phyloP scores from a whole-genome alignment of 352 stramenopile species.

The Thalassiosira livingstoniorum region DNA sequence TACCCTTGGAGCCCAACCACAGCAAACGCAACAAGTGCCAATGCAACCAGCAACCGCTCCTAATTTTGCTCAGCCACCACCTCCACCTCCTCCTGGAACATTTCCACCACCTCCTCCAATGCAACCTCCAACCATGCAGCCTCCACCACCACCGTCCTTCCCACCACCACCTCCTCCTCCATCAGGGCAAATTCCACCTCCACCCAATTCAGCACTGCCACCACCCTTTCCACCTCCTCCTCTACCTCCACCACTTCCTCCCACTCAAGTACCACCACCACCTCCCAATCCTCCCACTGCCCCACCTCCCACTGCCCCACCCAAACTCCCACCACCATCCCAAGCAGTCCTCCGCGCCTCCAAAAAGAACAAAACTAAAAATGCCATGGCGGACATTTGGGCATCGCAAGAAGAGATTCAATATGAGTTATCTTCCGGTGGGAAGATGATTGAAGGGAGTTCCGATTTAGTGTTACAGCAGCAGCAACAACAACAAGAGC shows the following conservation, averaged over 20 bases:
- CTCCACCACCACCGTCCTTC: conserved; percentile 33
- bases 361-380: conserved; percentile 48
- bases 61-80: not conserved
- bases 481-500: conserved; percentile 40
- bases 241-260: conserved; percentile 18
- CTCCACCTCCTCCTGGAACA: conserved; percentile 12
- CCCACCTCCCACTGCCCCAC: conserved; percentile 32
- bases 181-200: conserved; percentile 15
- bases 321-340: conserved; percentile 62
- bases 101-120: not conserved
- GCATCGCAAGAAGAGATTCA: conserved; percentile 82
- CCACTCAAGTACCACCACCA: conserved; percentile 18
- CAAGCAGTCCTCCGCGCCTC: conserved; percentile 62
- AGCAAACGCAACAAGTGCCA: not conserved
- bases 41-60: conserved; percentile 21
- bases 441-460: conserved; percentile 57
- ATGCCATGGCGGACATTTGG: conserved; percentile 76
- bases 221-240: conserved; percentile 20
- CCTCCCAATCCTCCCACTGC: conserved; percentile 12
- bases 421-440: conserved; percentile 63
- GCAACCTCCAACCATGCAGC: conserved; percentile 9
- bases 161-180: conserved; percentile 14
- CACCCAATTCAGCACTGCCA: not conserved
- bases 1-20: too few species aligned
- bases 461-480: conserved; percentile 14